These are phyloP conservation scores for Backusella tuberculispora DNA, from an alignment of 192 early-diverging fungal species.

Conservation along the genomic window DNA sequence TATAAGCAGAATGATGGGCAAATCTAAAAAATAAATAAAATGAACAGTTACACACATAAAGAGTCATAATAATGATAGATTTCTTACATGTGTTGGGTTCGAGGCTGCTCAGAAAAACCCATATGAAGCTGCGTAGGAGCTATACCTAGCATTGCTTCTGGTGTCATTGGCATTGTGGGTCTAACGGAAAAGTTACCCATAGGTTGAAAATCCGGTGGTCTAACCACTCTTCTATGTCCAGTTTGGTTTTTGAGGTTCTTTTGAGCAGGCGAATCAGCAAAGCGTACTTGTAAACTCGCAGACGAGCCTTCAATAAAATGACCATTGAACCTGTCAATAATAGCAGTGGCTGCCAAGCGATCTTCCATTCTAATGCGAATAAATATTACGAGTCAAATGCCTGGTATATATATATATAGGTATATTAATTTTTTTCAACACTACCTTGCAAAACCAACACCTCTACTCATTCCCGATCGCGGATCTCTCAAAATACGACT, in stretches of 20 bases:
- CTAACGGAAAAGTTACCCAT: constrained; percentile 32
- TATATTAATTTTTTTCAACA: background rate
- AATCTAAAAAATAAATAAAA: background rate
- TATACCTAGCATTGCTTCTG: constrained; percentile 54
- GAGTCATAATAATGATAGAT: background rate
- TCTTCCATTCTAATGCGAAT: constrained; percentile 59
- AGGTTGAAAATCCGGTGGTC: constrained; percentile 43
- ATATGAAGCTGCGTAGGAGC: constrained; percentile 26
- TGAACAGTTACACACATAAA: background rate
- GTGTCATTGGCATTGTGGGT: constrained; percentile 46
- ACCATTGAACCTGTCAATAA: constrained; percentile 72
- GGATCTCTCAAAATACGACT: constrained; percentile 76
- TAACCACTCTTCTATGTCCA: constrained; percentile 46
- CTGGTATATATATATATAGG: background rate
- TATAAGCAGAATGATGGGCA: background rate
- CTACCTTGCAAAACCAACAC: constrained; percentile 81
- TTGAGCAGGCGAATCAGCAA: constrained; percentile 80
- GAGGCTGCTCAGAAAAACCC: background rate
- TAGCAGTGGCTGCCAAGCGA: constrained; percentile 64
- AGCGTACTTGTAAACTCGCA: constrained; percentile 74
- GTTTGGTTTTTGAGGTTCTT: constrained; percentile 76
- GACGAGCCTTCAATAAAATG: constrained; percentile 59
- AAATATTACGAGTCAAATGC: background rate
- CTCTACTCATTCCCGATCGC: constrained; percentile 63
- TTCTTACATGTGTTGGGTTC: background rate